Conservation (phyloP, 495 filamentous ascomycete species). For the Xylaria acuta region DNA sequence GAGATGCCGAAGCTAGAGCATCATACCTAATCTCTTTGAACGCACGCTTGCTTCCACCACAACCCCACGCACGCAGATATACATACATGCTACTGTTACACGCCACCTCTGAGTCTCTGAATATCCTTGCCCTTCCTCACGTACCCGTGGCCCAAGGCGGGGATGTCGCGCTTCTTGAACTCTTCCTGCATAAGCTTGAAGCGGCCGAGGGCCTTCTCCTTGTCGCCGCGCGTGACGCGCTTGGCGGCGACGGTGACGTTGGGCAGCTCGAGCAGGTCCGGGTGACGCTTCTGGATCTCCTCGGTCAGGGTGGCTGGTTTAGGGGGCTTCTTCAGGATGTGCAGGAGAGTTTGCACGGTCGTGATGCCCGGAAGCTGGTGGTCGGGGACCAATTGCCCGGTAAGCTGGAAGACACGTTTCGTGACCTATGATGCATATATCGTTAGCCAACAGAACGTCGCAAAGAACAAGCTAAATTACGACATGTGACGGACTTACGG, state of each 20-base stretch:
- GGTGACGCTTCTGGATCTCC: slow-evolving; percentile 46
- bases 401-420: slow-evolving; percentile 80
- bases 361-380: slow-evolving; percentile 58
- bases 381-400: slow-evolving; percentile 75
- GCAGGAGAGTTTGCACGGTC: slow-evolving; percentile 63
- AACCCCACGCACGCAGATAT: neutral
- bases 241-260: slow-evolving; percentile 72
- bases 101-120: slow-evolving; percentile 26
- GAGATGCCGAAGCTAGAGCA: neutral
- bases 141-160: slow-evolving; percentile 46
- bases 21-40: neutral
- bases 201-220: slow-evolving; percentile 77
- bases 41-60: neutral
- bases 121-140: slow-evolving; percentile 32
- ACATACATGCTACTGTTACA: neutral
- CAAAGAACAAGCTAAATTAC: neutral
- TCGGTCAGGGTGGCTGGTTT: slow-evolving; percentile 63
- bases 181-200: slow-evolving; percentile 84
- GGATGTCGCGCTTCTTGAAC: slow-evolving; percentile 67
- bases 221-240: slow-evolving; percentile 69
- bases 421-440: slow-evolving; percentile 59
- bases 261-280: slow-evolving; percentile 57
- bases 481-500: slow-evolving; percentile 58
- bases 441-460: neutral
- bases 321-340: slow-evolving; percentile 59